These are phyloP conservation scores for Metrosideros polymorpha DNA, from an alignment of 441 rosid genomes.

Conservation along the genomic window DNA sequence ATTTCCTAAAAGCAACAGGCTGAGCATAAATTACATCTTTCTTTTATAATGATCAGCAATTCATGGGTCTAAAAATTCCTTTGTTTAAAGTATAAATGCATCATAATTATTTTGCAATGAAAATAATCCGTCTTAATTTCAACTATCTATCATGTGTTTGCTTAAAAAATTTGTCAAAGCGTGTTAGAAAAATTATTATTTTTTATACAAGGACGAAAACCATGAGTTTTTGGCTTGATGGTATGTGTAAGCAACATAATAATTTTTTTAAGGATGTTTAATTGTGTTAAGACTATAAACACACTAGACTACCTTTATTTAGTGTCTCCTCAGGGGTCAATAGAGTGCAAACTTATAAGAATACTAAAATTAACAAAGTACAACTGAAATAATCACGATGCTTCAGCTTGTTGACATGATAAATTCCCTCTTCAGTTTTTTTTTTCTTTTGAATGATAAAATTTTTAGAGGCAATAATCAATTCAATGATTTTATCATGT, in stretches of 20 bases:
- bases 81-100: not conserved
- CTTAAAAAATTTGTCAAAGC: not conserved
- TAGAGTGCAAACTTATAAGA: not conserved
- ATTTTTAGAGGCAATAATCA: not conserved
- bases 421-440: not conserved
- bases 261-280: not conserved
- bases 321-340: not conserved
- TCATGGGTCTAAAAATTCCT: not conserved
- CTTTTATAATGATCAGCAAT: not conserved
- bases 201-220: not conserved
- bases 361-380: not conserved
- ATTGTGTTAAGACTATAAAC: not conserved
- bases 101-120: not conserved
- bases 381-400: not conserved
- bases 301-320: not conserved
- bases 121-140: not conserved
- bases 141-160: not conserved
- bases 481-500: not conserved
- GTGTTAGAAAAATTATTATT: not conserved
- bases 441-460: not conserved
- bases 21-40: not conserved
- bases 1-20: not conserved
- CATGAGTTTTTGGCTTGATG: not conserved
- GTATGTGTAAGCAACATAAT: not conserved
- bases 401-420: not conserved